A percentile compares a stretch with the other conserved stretches of the same genome.
These are phyloP conservation scores for Chalciporus sp. DNA, from an alignment of 1,284 basidiomycete genomes.

Conservation along the genomic window DNA sequence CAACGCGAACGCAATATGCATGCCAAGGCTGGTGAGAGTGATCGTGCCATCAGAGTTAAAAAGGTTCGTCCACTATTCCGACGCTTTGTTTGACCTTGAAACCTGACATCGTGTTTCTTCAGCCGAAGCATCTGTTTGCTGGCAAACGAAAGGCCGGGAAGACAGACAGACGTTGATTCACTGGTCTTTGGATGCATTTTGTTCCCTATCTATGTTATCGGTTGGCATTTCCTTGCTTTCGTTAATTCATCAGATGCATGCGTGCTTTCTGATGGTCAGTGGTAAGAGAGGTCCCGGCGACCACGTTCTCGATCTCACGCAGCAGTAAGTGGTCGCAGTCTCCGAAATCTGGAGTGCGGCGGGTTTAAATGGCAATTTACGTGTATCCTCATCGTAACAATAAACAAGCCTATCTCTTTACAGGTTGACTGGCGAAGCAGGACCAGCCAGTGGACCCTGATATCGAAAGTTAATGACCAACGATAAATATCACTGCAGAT, in stretches of 20 bases:
- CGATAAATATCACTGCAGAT: background rate
- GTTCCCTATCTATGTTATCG: conserved; percentile 1
- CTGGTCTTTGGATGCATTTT: background rate
- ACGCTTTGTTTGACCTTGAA: background rate
- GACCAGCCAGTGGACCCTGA: background rate
- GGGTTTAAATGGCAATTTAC: no score
- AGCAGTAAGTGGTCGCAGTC: no score
- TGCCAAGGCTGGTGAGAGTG: conserved; percentile 88
- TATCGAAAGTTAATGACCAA: background rate
- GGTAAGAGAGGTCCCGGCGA: no score
- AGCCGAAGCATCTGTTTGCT: conserved; percentile 86
- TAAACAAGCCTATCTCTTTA: background rate
- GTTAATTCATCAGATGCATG: conserved; percentile 7
- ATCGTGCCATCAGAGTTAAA: conserved; percentile 79
- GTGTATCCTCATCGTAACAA: no score
- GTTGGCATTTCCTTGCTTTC: conserved; percentile 3
- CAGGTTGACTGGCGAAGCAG: background rate
- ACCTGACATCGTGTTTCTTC: conserved; percentile 17
- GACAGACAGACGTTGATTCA: conserved; percentile 71
- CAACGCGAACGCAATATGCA: conserved; percentile 85
- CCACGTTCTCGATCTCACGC: no score
- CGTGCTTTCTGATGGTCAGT: background rate
- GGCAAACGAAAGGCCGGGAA: conserved; percentile 91
- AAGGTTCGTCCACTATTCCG: conserved; percentile 57
- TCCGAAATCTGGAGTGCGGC: no score